Evolutionary conservation across 2,329 filamentous ascomycete genomes (phyloP).

Genomic region (Diplodia scrobiculata): DNA sequence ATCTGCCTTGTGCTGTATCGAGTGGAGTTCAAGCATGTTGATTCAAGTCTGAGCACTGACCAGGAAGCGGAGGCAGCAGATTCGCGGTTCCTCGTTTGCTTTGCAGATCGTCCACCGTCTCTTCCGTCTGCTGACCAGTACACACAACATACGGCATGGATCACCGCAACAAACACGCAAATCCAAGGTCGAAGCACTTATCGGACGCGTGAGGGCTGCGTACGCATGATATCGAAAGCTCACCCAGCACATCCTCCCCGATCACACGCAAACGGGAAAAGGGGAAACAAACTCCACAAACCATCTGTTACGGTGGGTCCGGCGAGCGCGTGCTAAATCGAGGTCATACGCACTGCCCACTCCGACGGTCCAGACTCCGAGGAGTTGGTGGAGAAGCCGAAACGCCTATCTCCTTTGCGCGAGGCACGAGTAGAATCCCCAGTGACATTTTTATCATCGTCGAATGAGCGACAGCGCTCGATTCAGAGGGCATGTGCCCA

Average conservation of each 20-base stretch:
- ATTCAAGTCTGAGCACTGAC: too few species aligned
- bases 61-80: too few species aligned
- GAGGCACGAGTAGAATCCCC: background rate
- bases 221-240: background rate
- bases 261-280: background rate
- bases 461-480: background rate
- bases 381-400: background rate
- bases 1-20: too few species aligned
- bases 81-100: too few species aligned
- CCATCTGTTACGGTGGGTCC: background rate
- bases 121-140: too few species aligned
- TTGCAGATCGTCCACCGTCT: too few species aligned
- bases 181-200: background rate
- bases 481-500: background rate
- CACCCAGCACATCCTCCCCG: background rate
- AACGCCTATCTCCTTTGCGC: background rate
- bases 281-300: background rate
- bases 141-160: background rate
- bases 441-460: background rate
- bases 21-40: too few species aligned
- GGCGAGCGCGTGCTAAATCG: background rate
- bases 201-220: background rate
- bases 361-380: background rate
- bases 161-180: background rate
- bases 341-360: background rate